phyloP scores from a whole-genome alignment of 768 basidiomycete species.

The Hypholoma sublateritium region DNA sequence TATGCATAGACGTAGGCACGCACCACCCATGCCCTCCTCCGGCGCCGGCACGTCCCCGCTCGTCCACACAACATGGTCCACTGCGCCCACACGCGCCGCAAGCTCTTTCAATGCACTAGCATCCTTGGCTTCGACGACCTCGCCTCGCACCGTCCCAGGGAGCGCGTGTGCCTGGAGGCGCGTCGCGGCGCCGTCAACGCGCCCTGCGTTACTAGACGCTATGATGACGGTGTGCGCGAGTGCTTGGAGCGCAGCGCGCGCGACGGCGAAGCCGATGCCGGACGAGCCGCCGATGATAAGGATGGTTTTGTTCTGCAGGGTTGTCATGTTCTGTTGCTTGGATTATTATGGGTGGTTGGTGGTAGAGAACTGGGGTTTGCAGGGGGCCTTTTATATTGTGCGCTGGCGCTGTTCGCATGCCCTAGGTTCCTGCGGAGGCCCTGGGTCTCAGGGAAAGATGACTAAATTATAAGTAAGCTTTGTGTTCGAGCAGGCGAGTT shows the following conservation, averaged over 20 bases:
- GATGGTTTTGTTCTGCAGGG: neutral
- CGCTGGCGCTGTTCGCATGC: no score
- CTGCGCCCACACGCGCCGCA: neutral
- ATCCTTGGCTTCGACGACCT: constrained; percentile 1
- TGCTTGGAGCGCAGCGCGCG: neutral
- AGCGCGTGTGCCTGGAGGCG: neutral
- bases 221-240: neutral
- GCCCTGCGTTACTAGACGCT: neutral
- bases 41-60: neutral
- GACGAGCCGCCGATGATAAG: neutral
- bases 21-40: no score
- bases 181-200: neutral
- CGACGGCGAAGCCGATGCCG: neutral
- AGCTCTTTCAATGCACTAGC: neutral
- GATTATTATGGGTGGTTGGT: neutral
- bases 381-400: no score
- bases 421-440: no score
- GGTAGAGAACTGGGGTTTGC: no score
- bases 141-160: neutral
- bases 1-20: no score
- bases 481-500: no score
- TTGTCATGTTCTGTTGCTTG: neutral
- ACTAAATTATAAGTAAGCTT: no score
- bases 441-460: no score
- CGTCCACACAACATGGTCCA: constrained; percentile 3